Evolutionary conservation across 2,329 filamentous ascomycete genomes (phyloP), one percentile per base, ranked within the genome.

Genomic region (Diaporthe vexans): DNA sequence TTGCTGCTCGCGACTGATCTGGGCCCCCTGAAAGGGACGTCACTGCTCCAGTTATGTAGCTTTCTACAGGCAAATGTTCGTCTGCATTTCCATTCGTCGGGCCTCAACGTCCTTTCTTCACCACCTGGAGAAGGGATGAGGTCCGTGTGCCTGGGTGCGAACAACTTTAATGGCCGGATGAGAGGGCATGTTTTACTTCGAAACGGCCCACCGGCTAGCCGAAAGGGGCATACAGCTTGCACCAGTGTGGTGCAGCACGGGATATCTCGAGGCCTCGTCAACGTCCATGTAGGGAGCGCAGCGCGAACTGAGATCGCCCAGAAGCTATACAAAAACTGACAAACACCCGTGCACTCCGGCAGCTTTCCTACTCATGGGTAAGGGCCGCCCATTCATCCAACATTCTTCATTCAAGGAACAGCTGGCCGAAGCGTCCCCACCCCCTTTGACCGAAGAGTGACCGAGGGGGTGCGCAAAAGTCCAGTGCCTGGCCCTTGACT

Each of bases 401-500:
- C 56, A 71, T 40, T 17, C 56, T 51, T 61, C 69, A 54, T 58
- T 71, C 69, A 52, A 71, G 69, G 69, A 52, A 71, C 29, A 33
- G 43, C 69, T 61, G 56, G 56, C 43, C 48, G 56, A 40, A 52
- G 69, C 69, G 43, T 43, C 56, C 35, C 43, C 33, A 58, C 29
- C 56, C n/a, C 46, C 48, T 40, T n/a, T 37, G 56, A 26, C 56
- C 54, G 56, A 59, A 17, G 68, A 71, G 68, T 51, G 68, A 35
- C 68, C 68, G 40, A 51, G 68, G 54, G 43, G 68, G 15, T 72
- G 57, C 19, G n/a, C 33, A 67, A 52, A 63, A 37, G 46, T 54
- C 46, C 46, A 40, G 63, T 7, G 63, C 63, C 61, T 67, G 63
- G 46, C 7, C 46, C 63, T 52, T 33, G 63, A 19, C n/a, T 67